Conservation (phyloP, 1,139 yeast genomes). For the Lodderomyces margitis region DNA sequence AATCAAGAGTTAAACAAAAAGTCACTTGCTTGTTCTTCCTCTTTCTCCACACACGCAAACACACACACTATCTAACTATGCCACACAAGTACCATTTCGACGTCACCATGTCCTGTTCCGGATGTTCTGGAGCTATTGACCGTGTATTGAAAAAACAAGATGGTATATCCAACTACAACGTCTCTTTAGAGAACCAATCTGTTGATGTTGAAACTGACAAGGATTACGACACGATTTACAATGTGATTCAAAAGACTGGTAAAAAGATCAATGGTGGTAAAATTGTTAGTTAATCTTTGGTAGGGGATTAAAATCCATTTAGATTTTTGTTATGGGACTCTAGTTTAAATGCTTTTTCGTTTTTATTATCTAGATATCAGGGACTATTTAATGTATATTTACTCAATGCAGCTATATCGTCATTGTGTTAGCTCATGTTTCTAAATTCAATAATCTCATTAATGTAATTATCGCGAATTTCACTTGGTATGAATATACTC, state of each 20-base stretch:
- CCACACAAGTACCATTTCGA: constrained; percentile 59
- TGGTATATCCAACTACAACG: constrained; percentile 70
- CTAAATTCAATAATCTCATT: constrained; percentile 50
- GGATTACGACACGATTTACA: constrained; percentile 73
- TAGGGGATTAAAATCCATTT: too few species aligned
- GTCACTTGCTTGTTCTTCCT: too few species aligned
- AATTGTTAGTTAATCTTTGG: constrained; percentile 34
- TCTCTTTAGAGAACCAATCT: constrained; percentile 76
- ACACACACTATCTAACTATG: too few species aligned
- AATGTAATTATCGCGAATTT: constrained; percentile 58
- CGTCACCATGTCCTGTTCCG: constrained; percentile 79
- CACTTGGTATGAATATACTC: constrained; percentile 68
- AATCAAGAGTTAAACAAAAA: too few species aligned
- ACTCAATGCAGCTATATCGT: neutral
- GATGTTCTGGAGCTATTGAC: constrained; percentile 87
- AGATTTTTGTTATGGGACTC: too few species aligned
- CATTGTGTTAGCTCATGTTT: constrained; percentile 14
- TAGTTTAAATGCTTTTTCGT: too few species aligned
- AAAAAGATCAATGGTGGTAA: constrained; percentile 74
- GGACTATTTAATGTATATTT: neutral
- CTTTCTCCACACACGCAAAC: too few species aligned
- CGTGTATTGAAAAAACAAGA: constrained; percentile 70
- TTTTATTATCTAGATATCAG: too few species aligned
- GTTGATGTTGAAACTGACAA: constrained; percentile 71
- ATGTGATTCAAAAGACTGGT: constrained; percentile 86